Percentiles rank a stretch among this genome's conserved stretches.
Conservation (phyloP, 441 rosid genomes). For the Croton setiger region DNA sequence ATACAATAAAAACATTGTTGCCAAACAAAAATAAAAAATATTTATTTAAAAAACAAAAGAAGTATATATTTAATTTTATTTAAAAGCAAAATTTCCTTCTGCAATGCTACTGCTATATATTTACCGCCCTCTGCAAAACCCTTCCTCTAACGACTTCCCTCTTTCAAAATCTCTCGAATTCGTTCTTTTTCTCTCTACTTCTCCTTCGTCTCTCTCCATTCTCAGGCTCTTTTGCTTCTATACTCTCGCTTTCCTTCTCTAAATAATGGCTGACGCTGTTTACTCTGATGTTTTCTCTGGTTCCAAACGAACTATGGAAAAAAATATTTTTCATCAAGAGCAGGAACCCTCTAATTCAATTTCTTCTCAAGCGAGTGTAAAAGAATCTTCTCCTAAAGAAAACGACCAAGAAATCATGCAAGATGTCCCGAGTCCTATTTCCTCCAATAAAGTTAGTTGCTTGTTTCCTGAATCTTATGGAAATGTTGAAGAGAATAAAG, state of each 20-base stretch:
- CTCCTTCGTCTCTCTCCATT: neutral
- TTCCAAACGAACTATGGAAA: conserved; percentile 17
- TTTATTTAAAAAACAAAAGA: no score
- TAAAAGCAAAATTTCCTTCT: no score
- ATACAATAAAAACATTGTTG: no score
- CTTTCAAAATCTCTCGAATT: no score
- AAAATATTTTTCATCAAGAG: conserved; percentile 6
- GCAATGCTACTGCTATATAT: no score
- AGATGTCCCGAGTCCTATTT: conserved; percentile 17
- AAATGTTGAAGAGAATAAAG: conserved; percentile 4
- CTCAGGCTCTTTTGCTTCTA: neutral
- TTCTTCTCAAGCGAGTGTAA: conserved; percentile 5
- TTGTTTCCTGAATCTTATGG: conserved; percentile 15
- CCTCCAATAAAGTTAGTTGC: conserved; percentile 26
- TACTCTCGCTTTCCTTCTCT: neutral
- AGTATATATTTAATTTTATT: no score
- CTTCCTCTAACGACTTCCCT: no score
- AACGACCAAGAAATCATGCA: conserved; percentile 23
- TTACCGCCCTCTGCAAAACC: no score
- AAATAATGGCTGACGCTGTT: conserved; percentile 10
- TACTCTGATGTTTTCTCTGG: conserved; percentile 16
- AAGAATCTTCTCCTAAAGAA: conserved; percentile 19
- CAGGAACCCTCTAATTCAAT: conserved; percentile 3
- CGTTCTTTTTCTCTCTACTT: neutral
- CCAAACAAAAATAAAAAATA: no score